Conservation (phyloP, 805 yeast genomes). For the Candida alai region DNA sequence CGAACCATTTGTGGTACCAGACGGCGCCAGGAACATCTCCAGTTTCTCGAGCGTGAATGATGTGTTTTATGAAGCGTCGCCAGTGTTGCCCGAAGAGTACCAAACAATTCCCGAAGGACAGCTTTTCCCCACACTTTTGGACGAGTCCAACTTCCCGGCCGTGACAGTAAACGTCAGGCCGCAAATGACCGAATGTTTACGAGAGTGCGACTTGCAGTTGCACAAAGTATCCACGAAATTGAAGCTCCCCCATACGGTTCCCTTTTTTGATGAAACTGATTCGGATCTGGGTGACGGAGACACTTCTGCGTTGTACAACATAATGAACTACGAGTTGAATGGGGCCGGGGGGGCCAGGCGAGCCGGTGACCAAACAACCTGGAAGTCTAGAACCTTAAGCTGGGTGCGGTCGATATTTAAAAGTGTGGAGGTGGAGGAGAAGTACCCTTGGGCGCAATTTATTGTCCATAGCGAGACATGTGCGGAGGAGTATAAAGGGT, state of each 20-base stretch:
- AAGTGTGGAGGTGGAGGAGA: conserved; percentile 1
- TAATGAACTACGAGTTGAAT: conserved; percentile 5
- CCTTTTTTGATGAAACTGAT: not conserved
- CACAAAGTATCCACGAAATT: not conserved
- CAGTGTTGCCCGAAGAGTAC: conserved; percentile 1
- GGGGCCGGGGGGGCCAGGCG: no score
- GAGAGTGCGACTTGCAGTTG: conserved; percentile 4
- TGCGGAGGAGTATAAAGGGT: not conserved
- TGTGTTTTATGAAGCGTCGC: conserved; percentile 9
- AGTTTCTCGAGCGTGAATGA: conserved; percentile 5
- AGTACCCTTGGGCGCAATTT: conserved; percentile 17
- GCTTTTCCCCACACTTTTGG: conserved; percentile 8
- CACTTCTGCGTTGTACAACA: conserved; percentile 2
- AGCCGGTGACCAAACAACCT: not conserved
- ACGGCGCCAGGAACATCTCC: not conserved
- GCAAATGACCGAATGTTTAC: conserved; percentile 11
- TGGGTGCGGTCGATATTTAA: not conserved
- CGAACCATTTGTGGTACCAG: no score
- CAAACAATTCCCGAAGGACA: no score
- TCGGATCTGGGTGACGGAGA: conserved; percentile 1
- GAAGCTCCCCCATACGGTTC: no score
- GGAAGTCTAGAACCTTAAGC: not conserved
- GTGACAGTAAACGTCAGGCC: conserved; percentile 8
- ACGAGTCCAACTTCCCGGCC: conserved; percentile 6
- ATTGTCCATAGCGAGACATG: conserved; percentile 3